Percentiles rank a stretch among this genome's conserved stretches.
Evolutionary conservation across 129 eudicot genomes (phyloP).

Genomic region (Centrapalus pauciflorus): DNA sequence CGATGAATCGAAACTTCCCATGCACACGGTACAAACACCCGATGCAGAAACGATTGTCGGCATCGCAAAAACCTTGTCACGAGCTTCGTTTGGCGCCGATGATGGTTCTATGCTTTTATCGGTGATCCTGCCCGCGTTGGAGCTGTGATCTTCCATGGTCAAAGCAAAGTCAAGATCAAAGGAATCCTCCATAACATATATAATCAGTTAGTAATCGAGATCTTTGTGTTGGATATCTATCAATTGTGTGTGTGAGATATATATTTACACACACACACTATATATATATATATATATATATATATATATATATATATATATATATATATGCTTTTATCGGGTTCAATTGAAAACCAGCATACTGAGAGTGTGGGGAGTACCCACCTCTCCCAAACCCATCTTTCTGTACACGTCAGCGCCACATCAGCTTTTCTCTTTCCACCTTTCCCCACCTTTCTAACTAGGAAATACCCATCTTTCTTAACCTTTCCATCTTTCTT

Average conservation of each 20-base stretch:
- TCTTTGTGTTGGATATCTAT: conserved; percentile 1
- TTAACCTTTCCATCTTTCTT: no score
- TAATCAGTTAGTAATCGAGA: no score
- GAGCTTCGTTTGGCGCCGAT: conserved; percentile 5
- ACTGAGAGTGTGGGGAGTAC: no score
- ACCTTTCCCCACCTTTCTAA: no score
- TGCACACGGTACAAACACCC: conserved; percentile 37
- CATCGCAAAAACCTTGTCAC: conserved; percentile 10
- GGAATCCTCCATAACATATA: conserved; percentile 11
- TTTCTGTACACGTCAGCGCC: no score
- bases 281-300: not conserved
- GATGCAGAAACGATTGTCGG: not conserved
- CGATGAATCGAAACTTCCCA: conserved; percentile 34
- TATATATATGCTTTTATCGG: no score
- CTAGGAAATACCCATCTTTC: no score
- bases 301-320: no score
- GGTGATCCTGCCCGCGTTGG: not conserved
- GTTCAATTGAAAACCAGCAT: no score
- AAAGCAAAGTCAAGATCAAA: conserved; percentile 34
- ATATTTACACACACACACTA: no score
- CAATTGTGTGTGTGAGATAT: not conserved
- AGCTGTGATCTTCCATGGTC: conserved; percentile 19
- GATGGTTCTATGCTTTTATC: not conserved
- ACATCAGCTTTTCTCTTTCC: no score
- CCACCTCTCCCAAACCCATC: no score